Evolutionary conservation across 2,329 filamentous ascomycete genomes (phyloP), one percentile per base, ranked within the genome.

Genomic region (Pseudopyricularia cyperi): DNA sequence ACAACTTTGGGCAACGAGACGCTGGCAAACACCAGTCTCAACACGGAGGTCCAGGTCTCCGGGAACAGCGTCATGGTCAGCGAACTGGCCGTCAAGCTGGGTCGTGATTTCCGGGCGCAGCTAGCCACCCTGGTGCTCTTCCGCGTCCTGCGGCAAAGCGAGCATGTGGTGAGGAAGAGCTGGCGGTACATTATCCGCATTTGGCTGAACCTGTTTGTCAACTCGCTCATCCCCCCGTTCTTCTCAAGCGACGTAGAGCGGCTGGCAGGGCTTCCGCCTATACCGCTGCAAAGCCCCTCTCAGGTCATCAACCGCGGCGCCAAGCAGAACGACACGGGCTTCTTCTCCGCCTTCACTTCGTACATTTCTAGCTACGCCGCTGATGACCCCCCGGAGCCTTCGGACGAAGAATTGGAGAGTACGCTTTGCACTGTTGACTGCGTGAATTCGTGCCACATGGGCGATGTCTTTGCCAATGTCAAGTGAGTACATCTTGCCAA

Each of bases 291-390:
- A 61, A 88, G 82, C 12, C 90, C 93, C 2, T 93, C 89, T 9
- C 90, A 96, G 63, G 80, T 97, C 48, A 90, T 98, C 57, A 93
- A 97, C 64, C 82, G 91, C 53, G 89, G 83, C 53, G 76, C 86
- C 42, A 86, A 88, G 57, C 74, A 83, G 33, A 80, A 75, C 53
- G 93, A 98, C 28, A 82, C 83, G 2, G 89, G 93, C 6, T 79
- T 98, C 49, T 89, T 98, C 64, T 95, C 90, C 4, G 89, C 91
- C 1, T 88, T 98, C 61, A 94, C 91, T 0, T 95, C 87, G 5
- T 98, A 97, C 62, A 89, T 98, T 32, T 95, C 90, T n/a, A 97
- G 91, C 65, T 97, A 98, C 65, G 93, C 94, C 42, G 94, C 93
- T 11, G 93, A 97, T 66, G 93, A 98, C 62, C 93, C 93, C 12